Base-by-base conservation (phyloP, 1,139 yeast genomes). In the Petasospora fabianii region DNA sequence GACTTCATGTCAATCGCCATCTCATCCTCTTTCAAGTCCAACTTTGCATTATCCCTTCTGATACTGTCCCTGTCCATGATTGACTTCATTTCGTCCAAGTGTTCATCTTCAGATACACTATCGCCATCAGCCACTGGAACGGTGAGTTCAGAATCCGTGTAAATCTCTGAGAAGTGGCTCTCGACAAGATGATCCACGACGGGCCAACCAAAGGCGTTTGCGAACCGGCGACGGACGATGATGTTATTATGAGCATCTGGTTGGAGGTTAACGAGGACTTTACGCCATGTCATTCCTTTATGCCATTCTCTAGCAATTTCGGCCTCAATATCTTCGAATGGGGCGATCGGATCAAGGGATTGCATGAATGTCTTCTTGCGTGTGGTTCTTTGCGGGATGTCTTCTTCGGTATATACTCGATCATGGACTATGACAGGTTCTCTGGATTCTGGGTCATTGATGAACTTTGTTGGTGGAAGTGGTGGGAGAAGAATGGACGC, bases 241-340 rank as follows among this genome's bases (percentile, higher is more conserved):
- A 92, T 88, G 55, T 92, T 94, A 56, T 92, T 92, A 57, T 92
- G 99, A 0, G 99, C 96, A 62, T 92, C 98, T 0, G 97, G 96
- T 48, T 83, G 79, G 41, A 94, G 65, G 40, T 77, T 77, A 2
- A 92, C 96, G 21, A 94, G 62, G 2, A 92, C 96, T 61, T 92
- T 92, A 33, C 98, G 69, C 99, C 99, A 92, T 4, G 75, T 59
- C 84, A 88, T 75, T 10, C 77, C 82, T 41, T 72, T 69, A 56
- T 85, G 95, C 76, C 90, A 85, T 44, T 77, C 79, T 27, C 90
- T 64, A 1, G 95, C 95, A 41, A 90, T 86, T 34, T 71, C 72
- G 49, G 87, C 96, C 56, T 90, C 97, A 15, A 75, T 39, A 14
- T 50, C 51, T 29, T 48, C 50, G 33, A 46, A 51, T 26, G 31